Evolutionary conservation across 2,329 filamentous ascomycete genomes (phyloP).

Genomic region (Colletotrichum cuscutae): DNA sequence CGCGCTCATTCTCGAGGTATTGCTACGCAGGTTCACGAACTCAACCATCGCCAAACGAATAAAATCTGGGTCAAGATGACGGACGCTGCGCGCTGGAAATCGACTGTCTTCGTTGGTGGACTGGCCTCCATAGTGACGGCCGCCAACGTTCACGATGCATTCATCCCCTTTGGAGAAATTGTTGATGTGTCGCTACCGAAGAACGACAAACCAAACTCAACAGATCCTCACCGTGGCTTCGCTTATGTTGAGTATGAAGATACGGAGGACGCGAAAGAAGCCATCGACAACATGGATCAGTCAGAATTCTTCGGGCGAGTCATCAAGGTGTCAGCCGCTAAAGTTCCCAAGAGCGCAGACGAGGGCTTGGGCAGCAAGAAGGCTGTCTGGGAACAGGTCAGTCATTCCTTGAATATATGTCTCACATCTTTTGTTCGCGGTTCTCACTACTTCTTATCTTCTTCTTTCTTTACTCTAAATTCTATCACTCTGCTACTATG

Average conservation of each 20-base stretch:
- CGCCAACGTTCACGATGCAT: slow-evolving; percentile 85
- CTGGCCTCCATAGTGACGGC: slow-evolving; percentile 82
- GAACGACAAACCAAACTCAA: slow-evolving; percentile 82
- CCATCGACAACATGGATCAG: slow-evolving; percentile 99
- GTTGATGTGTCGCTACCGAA: slow-evolving; percentile 91
- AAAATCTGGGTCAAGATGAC: slow-evolving; percentile 67
- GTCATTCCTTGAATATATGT: slow-evolving; percentile 39
- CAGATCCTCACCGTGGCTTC: slow-evolving; percentile 88
- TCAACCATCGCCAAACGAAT: background rate
- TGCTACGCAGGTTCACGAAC: background rate
- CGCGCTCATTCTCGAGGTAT: background rate
- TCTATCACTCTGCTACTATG: too few relatives aligned
- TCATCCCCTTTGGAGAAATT: slow-evolving; percentile 97
- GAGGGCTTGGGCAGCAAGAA: slow-evolving; percentile 93
- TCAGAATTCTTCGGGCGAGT: slow-evolving; percentile 93
- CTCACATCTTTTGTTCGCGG: background rate
- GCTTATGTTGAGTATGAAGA: slow-evolving; percentile 96
- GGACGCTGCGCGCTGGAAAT: slow-evolving; percentile 85
- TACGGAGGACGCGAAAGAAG: slow-evolving; percentile 86
- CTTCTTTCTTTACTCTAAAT: background rate
- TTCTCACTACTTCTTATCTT: background rate
- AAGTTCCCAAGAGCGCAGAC: slow-evolving; percentile 87
- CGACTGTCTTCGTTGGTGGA: slow-evolving; percentile 92
- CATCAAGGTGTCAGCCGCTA: slow-evolving; percentile 92
- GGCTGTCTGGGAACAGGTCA: slow-evolving; percentile 96